Percentiles rank a stretch among this genome's conserved stretches.
phyloP scores from a whole-genome alignment of 2,329 filamentous ascomycete species.

The Emydomyces testavorans region DNA sequence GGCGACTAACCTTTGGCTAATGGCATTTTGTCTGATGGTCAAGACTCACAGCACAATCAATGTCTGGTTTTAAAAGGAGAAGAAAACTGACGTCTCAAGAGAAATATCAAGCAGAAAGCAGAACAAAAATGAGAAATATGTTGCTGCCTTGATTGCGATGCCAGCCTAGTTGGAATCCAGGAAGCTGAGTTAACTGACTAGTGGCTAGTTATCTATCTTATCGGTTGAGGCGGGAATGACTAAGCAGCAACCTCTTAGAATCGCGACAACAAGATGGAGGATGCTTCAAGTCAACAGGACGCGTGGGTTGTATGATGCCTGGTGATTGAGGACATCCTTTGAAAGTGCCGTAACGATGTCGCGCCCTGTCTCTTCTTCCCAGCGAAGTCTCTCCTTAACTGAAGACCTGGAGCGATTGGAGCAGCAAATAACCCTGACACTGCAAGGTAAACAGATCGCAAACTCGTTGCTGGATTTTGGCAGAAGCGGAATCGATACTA shows the following conservation, averaged over 20 bases:
- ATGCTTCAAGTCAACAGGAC: no score
- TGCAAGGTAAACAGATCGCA: slow-evolving; percentile 55
- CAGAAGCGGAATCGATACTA: slow-evolving; percentile 16
- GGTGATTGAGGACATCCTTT: neutral
- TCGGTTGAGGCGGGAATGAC: neutral
- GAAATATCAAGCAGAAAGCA: neutral
- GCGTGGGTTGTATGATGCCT: no score
- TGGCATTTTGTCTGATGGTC: slow-evolving; percentile 27
- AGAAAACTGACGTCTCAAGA: neutral
- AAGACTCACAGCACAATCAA: neutral
- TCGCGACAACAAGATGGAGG: no score
- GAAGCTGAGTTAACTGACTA: no score
- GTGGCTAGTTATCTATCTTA: no score
- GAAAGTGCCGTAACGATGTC: slow-evolving; percentile 34
- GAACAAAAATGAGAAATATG: neutral
- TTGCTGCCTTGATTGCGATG: slow-evolving; percentile 8
- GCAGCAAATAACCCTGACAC: slow-evolving; percentile 88
- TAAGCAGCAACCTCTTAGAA: neutral
- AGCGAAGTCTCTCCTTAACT: slow-evolving; percentile 62
- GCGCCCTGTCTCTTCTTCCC: slow-evolving; percentile 37
- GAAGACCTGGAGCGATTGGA: slow-evolving; percentile 94
- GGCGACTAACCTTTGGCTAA: slow-evolving; percentile 37
- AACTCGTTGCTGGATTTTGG: no score
- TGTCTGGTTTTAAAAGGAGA: neutral
- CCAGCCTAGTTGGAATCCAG: no score